Evolutionary conservation across 1,284 basidiomycete species (phyloP).

Genomic region (Ceratobasidium sp.): DNA sequence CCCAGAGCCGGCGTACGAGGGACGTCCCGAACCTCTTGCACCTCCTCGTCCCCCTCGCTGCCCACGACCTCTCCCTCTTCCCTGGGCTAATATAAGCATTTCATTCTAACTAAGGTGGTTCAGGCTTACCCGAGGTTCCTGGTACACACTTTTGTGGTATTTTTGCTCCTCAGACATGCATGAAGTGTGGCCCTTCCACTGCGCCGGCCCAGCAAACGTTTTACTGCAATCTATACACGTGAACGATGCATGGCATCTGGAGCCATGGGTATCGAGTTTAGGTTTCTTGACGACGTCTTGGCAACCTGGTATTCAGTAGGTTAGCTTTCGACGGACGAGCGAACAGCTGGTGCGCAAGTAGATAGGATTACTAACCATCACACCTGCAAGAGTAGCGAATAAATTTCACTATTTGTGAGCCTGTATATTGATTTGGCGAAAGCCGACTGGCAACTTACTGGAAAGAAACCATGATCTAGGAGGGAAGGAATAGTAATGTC

Average conservation of each 20-base stretch:
- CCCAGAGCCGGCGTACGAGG: conserved; percentile 35
- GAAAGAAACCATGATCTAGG: conserved; percentile 60
- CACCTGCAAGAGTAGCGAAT: conserved; percentile 50
- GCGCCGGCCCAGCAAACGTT: conserved; percentile 73
- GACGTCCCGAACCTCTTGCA: conserved; percentile 34
- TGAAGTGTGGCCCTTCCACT: conserved; percentile 81
- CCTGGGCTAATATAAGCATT: neutral
- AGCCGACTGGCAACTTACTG: conserved; percentile 52
- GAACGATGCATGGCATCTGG: conserved; percentile 61
- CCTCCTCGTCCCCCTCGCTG: conserved; percentile 22
- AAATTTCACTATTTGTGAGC: neutral
- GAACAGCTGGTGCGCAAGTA: too few relatives aligned
- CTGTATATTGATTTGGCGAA: too few relatives aligned
- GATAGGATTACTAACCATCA: conserved; percentile 51
- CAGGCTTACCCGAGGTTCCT: conserved; percentile 64
- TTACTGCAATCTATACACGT: conserved; percentile 89
- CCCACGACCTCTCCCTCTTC: conserved; percentile 3
- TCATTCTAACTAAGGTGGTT: conserved; percentile 30
- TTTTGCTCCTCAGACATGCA: conserved; percentile 92
- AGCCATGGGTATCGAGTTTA: conserved; percentile 77
- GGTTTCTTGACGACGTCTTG: conserved; percentile 90
- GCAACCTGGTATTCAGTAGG: conserved; percentile 59
- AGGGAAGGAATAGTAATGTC: conserved; percentile 2
- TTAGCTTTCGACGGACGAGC: conserved; percentile 34
- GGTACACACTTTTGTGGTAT: conserved; percentile 86